A percentile compares a stretch with the other conserved stretches of the same genome.
Conservation (phyloP, 768 basidiomycete species). For the Trametes coccinea region DNA sequence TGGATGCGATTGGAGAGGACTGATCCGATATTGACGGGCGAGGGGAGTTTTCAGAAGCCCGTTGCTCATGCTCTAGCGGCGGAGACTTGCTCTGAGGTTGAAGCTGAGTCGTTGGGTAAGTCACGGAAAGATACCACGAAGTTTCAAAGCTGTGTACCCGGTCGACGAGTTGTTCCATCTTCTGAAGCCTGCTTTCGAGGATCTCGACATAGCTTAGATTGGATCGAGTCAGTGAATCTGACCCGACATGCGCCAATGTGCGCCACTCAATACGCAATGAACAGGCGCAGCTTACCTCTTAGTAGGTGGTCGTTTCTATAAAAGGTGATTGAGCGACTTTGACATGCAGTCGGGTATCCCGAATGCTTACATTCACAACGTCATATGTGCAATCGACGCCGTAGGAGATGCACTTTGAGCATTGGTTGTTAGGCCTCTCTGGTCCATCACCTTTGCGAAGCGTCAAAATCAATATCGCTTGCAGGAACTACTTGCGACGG, state of each 20-base stretch:
- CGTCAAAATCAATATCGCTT: neutral
- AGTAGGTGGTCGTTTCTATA: constrained; percentile 13
- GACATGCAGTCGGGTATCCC: neutral
- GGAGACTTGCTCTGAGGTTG: neutral
- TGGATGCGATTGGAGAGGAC: neutral
- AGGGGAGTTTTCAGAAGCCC: neutral
- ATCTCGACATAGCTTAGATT: constrained; percentile 23
- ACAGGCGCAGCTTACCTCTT: constrained; percentile 3
- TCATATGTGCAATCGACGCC: constrained; percentile 18
- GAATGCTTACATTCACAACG: constrained; percentile 3
- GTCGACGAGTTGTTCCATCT: constrained; percentile 26
- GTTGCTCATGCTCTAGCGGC: neutral
- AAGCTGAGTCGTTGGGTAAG: neutral
- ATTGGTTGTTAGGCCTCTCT: constrained; percentile 14
- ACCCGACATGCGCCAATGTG: neutral
- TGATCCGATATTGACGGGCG: neutral
- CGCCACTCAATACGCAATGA: no score
- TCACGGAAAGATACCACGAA: no score
- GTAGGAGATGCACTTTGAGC: constrained; percentile 16
- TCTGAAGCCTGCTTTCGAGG: constrained; percentile 24
- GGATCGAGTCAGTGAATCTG: neutral
- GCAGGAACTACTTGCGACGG: neutral
- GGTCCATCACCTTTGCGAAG: constrained; percentile 15
- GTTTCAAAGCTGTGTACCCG: constrained; percentile 9
- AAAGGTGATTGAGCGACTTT: neutral